A percentile compares a stretch with the other conserved stretches of the same genome.
Evolutionary conservation across 1,284 basidiomycete genomes (phyloP).

Genomic region (Heterobasidion irregulare): DNA sequence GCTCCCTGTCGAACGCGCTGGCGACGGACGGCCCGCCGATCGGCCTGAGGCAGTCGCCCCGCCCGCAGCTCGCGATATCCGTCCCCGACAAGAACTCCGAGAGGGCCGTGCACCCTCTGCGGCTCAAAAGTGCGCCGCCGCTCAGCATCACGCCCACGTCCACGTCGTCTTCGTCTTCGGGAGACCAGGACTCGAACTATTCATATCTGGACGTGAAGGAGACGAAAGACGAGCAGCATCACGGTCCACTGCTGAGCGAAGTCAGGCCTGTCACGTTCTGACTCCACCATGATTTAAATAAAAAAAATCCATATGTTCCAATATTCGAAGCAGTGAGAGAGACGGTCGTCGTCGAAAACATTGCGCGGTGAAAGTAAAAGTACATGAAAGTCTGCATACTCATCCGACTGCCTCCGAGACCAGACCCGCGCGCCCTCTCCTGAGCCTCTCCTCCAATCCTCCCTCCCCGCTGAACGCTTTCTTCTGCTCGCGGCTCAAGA

Average conservation of each 20-base stretch:
- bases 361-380: background rate
- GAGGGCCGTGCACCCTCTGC: background rate
- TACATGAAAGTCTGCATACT: background rate
- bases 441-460: conserved; percentile 70
- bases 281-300: no score
- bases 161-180: background rate
- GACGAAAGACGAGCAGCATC: no score
- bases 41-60: background rate
- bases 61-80: background rate
- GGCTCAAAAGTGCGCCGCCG: background rate
- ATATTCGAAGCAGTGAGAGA: no score
- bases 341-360: no score
- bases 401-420: conserved; percentile 46
- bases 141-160: background rate
- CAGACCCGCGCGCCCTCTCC: conserved; percentile 54
- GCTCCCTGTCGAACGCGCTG: background rate
- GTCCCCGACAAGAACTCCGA: background rate
- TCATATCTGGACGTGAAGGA: background rate
- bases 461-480: conserved; percentile 69
- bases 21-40: background rate
- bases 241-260: no score
- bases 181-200: no score
- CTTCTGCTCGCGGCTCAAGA: conserved; percentile 68
- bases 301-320: no score
- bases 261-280: no score